Evolutionary conservation across 2,329 filamentous ascomycete species (phyloP).

Genomic region (Aspergillus spinulosporus): DNA sequence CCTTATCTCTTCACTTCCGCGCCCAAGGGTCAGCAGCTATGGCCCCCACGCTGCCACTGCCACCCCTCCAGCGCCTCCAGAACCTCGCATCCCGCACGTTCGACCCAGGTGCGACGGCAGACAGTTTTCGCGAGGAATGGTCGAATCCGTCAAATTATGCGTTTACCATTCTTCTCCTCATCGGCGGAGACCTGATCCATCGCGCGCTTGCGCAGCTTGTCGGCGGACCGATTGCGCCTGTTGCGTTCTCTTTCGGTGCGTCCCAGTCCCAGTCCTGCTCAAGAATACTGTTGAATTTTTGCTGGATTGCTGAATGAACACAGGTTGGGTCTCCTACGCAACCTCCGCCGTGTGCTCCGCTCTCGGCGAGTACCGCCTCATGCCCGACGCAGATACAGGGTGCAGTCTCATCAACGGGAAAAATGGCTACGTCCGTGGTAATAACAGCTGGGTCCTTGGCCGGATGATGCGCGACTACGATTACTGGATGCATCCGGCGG

Average conservation of each 20-base stretch:
- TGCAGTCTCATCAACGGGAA: slow-evolving; percentile 38
- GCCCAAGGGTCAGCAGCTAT: not conserved
- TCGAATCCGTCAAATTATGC: slow-evolving; percentile 27
- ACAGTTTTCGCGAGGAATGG: slow-evolving; percentile 13
- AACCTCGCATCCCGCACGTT: not conserved
- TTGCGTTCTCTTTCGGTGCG: slow-evolving; percentile 41
- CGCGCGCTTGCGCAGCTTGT: slow-evolving; percentile 38
- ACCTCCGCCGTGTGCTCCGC: slow-evolving; percentile 30
- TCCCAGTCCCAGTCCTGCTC: not conserved
- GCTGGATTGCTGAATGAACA: not conserved
- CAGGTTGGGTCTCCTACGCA: slow-evolving; percentile 40
- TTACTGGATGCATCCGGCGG: slow-evolving; percentile 26
- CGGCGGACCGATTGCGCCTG: slow-evolving; percentile 31
- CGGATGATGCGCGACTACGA: slow-evolving; percentile 47
- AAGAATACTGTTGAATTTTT: not conserved
- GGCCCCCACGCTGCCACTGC: not conserved
- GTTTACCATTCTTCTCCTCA: slow-evolving; percentile 38
- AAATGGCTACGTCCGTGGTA: slow-evolving; percentile 41
- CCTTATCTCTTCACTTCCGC: not conserved
- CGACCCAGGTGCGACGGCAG: slow-evolving; percentile 4
- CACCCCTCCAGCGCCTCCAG: not conserved
- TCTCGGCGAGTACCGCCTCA: slow-evolving; percentile 36
- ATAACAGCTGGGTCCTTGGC: slow-evolving; percentile 47
- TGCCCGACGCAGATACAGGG: slow-evolving; percentile 37
- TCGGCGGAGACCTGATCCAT: slow-evolving; percentile 40